Evolutionary conservation across 768 basidiomycete genomes (phyloP).

Genomic region (Pleurotus tuoliensis): DNA sequence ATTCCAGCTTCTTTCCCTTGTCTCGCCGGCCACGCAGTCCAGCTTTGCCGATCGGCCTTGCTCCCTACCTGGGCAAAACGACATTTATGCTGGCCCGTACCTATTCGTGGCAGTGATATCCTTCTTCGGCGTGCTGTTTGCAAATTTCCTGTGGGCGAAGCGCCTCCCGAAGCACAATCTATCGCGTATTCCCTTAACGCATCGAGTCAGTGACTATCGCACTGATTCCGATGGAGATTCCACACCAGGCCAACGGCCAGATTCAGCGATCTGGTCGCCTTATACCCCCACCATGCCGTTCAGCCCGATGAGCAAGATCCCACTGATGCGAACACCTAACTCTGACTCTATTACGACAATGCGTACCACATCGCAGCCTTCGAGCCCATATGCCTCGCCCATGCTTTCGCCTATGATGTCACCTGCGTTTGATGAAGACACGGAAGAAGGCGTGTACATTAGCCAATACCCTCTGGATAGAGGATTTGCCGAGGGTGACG

Average conservation of each 20-base stretch:
- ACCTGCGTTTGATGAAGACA: constrained; percentile 29
- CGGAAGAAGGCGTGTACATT: constrained; percentile 52
- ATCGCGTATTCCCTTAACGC: constrained; percentile 25
- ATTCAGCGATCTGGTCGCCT: constrained; percentile 43
- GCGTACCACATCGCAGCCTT: constrained; percentile 37
- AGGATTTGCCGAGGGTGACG: constrained; percentile 21
- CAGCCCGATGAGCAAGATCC: constrained; percentile 37
- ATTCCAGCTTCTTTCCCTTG: constrained; percentile 76
- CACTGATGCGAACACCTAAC: constrained; percentile 39
- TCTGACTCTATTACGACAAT: constrained; percentile 30
- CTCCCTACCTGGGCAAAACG: constrained; percentile 68
- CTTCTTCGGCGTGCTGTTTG: constrained; percentile 38
- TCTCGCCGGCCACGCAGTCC: constrained; percentile 29
- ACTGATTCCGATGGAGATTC: constrained; percentile 7
- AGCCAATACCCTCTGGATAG: constrained; percentile 36
- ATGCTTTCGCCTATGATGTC: constrained; percentile 29
- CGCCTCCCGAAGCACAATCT: constrained; percentile 18
- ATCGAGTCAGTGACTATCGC: neutral
- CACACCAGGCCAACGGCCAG: constrained; percentile 20
- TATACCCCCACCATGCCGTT: constrained; percentile 26
- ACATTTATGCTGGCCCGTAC: constrained; percentile 60
- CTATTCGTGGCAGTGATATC: constrained; percentile 58
- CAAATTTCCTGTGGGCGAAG: constrained; percentile 34
- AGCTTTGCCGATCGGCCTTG: constrained; percentile 70
- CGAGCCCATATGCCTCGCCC: constrained; percentile 38